Conservation (phyloP, 2,329 filamentous ascomycete species). For the Pseudonectria buxi region DNA sequence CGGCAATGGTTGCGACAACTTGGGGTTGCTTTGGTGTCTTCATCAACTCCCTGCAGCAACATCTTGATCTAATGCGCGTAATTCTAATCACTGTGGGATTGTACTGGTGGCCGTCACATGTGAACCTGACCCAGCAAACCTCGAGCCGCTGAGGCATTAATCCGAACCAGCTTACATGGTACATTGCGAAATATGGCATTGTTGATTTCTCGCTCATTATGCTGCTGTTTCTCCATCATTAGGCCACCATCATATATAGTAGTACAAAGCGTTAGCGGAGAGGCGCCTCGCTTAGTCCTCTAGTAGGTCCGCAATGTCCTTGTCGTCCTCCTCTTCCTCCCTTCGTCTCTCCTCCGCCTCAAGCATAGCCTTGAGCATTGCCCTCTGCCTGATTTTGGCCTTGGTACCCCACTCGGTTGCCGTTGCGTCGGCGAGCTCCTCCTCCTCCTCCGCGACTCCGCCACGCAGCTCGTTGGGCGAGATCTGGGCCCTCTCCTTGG, state of each 20-base stretch:
- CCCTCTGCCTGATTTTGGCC: slow-evolving; percentile 61
- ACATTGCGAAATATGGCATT: too few species aligned
- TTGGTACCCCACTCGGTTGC: slow-evolving; percentile 62
- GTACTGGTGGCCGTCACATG: too few species aligned
- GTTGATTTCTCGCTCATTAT: too few species aligned
- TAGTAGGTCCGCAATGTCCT: slow-evolving; percentile 68
- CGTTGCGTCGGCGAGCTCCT: slow-evolving; percentile 37
- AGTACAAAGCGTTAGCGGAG: not conserved
- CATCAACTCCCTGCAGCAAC: too few species aligned
- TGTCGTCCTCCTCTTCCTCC: slow-evolving; percentile 60
- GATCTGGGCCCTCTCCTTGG: slow-evolving; percentile 51
- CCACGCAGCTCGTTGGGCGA: slow-evolving; percentile 60
- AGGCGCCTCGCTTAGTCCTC: slow-evolving; percentile 36
- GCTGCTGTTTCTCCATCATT: too few species aligned
- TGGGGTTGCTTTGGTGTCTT: too few species aligned
- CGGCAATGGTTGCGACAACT: too few species aligned
- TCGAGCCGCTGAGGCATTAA: too few species aligned
- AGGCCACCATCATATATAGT: not conserved
- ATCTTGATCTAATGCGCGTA: too few species aligned
- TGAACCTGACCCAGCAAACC: too few species aligned
- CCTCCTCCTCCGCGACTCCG: slow-evolving; percentile 42
- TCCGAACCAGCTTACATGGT: too few species aligned
- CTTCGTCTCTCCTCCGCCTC: slow-evolving; percentile 56
- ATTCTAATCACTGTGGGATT: too few species aligned
- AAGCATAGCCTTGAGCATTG: slow-evolving; percentile 58